A percentile compares a stretch with the other conserved stretches of the same genome.
Evolutionary conservation across 495 filamentous ascomycete species (phyloP).

Genomic region (Parachaetomium inaequale): DNA sequence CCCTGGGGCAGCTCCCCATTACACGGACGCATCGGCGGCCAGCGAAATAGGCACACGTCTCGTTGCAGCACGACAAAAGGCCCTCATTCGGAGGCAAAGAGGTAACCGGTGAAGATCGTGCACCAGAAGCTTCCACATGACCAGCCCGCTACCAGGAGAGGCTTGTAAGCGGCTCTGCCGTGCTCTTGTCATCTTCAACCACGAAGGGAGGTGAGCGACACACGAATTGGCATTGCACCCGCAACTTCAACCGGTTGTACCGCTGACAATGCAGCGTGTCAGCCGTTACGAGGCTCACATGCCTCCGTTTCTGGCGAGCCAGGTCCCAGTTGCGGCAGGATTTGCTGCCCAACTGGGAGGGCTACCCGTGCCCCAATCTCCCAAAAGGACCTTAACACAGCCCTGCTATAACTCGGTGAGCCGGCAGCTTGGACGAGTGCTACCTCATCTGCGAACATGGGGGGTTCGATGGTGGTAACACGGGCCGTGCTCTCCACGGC

Average conservation of each 20-base stretch:
- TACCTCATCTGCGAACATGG: constrained; percentile 5
- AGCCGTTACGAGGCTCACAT: background rate
- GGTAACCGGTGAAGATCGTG: background rate
- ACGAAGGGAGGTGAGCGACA: background rate
- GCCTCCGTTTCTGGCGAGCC: background rate
- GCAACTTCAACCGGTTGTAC: background rate
- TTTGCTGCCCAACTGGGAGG: background rate
- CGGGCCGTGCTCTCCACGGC: background rate
- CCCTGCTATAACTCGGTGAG: constrained; percentile 13
- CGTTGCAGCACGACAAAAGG: background rate
- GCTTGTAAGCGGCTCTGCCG: background rate
- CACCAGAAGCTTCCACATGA: background rate
- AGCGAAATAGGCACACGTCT: background rate
- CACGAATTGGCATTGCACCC: background rate
- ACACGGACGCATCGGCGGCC: background rate
- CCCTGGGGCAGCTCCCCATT: background rate
- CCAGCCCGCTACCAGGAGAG: background rate
- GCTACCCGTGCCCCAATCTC: background rate
- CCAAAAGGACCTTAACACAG: background rate
- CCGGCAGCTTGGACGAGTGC: constrained; percentile 9
- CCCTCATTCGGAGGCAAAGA: background rate
- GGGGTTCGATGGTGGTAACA: background rate
- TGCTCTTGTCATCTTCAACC: background rate
- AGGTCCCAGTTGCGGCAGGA: background rate
- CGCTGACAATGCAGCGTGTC: background rate